Evolutionary conservation across 306 rosid genomes (phyloP).

Genomic region (Acacia melanoxylon): DNA sequence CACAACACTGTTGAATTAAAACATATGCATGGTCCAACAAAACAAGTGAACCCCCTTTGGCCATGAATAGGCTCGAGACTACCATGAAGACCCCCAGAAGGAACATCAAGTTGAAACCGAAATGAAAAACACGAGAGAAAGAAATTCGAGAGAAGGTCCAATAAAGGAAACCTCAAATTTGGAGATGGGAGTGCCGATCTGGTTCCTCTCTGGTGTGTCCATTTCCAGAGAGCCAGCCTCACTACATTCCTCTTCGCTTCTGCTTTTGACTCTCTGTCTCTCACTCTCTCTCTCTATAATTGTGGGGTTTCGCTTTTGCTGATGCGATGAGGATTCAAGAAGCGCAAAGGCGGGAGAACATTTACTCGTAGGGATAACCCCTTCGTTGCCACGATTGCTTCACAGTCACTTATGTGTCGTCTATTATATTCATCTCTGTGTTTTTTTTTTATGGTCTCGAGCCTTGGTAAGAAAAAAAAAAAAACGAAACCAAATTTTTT

Average conservation of each 20-base stretch:
- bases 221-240: conserved; percentile 47
- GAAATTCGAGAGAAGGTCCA: conserved; percentile 9
- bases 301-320: conserved; percentile 22
- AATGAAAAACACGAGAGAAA: not conserved
- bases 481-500: not conserved
- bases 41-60: not conserved
- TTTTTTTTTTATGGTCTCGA: not conserved
- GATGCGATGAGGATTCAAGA: conserved; percentile 49
- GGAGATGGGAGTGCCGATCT: conserved; percentile 55
- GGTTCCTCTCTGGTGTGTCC: conserved; percentile 85
- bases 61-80: not conserved
- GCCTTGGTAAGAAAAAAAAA: not conserved
- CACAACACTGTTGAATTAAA: conserved; percentile 20
- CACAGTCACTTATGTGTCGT: conserved; percentile 36
- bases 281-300: conserved; percentile 11
- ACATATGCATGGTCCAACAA: conserved; percentile 19
- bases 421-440: not conserved
- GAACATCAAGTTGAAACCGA: conserved; percentile 2
- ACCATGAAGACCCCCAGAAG: not conserved
- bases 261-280: conserved; percentile 7
- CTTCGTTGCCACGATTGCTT: conserved; percentile 53
- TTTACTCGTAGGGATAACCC: conserved; percentile 57
- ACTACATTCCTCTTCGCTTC: conserved; percentile 26
- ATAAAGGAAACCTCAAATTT: conserved; percentile 58
- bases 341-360: conserved; percentile 61